Percentiles rank a stretch among this genome's conserved stretches.
These are phyloP conservation scores for Suhomyces canberraensis DNA, from an alignment of 805 yeast species.

Conservation along the genomic window DNA sequence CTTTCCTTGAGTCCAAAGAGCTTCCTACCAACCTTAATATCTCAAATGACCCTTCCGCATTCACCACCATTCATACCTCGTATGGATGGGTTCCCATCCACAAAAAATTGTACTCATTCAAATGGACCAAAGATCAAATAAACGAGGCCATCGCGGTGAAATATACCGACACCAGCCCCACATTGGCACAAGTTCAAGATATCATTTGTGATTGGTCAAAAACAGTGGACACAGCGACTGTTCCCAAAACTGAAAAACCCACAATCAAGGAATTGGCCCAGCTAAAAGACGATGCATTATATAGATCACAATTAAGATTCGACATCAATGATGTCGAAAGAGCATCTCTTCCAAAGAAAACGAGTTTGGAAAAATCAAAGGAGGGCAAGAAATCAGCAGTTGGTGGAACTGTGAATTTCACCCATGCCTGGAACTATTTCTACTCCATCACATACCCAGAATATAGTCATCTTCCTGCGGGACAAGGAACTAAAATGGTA, in stretches of 20 bases:
- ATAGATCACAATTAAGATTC: conserved; percentile 19
- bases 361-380: conserved; percentile 4
- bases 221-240: conserved; percentile 7
- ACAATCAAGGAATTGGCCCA: conserved; percentile 11
- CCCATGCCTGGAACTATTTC: conserved; percentile 38
- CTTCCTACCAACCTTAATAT: conserved; percentile 10
- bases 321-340: conserved; percentile 10
- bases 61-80: conserved; percentile 16
- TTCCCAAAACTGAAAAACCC: conserved; percentile 13
- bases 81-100: conserved; percentile 23
- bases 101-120: conserved; percentile 14
- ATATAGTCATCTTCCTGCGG: conserved; percentile 11
- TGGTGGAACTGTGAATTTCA: conserved; percentile 19
- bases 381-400: conserved; percentile 9
- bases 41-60: conserved; percentile 9
- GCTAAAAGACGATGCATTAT: conserved; percentile 18
- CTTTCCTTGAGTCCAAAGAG: background rate
- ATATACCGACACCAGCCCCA: background rate
- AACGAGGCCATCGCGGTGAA: background rate
- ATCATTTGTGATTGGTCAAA: conserved; percentile 16
- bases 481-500: conserved; percentile 13
- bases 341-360: conserved; percentile 4
- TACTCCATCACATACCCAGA: conserved; percentile 16
- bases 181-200: conserved; percentile 1
- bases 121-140: conserved; percentile 18